phyloP scores from a whole-genome alignment of 352 stramenopile species.

The Pythium rhizo-oryzae region DNA sequence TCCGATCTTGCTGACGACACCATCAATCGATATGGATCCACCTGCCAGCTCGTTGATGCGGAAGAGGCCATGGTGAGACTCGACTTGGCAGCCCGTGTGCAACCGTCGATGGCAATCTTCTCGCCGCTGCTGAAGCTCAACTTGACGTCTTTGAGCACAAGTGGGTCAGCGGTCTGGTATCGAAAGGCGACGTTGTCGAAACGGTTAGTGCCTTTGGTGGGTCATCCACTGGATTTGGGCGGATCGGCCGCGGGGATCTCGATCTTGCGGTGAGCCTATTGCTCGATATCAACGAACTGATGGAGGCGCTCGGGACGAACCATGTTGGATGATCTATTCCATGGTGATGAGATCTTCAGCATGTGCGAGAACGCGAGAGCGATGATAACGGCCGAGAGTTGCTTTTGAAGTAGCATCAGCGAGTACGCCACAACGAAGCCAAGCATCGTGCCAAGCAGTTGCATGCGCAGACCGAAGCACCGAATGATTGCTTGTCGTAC shows the following conservation, averaged over 20 bases:
- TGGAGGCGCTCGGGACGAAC: conserved; percentile 82
- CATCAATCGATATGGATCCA: conserved; percentile 90
- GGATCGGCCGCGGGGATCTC: conserved; percentile 32
- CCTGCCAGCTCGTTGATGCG: conserved; percentile 89
- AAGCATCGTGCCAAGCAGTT: conserved; percentile 76
- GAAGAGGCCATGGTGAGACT: conserved; percentile 92
- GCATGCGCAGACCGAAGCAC: conserved; percentile 61
- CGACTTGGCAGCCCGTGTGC: conserved; percentile 86
- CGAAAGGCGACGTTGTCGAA: conserved; percentile 88
- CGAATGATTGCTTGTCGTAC: conserved; percentile 39
- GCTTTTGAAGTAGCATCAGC: conserved; percentile 43
- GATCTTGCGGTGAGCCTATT: conserved; percentile 22
- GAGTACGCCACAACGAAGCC: conserved; percentile 67
- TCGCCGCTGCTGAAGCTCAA: conserved; percentile 58
- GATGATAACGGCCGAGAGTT: conserved; percentile 53
- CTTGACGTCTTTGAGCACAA: conserved; percentile 40
- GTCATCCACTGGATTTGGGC: conserved; percentile 61
- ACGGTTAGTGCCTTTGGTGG: conserved; percentile 58
- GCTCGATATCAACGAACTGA: conserved; percentile 57
- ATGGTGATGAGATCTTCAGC: conserved; percentile 62
- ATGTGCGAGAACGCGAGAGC: conserved; percentile 87
- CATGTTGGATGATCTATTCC: conserved; percentile 78
- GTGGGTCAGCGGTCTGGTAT: conserved; percentile 77
- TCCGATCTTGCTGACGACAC: conserved; percentile 72
- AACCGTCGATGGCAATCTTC: conserved; percentile 90